Evolutionary conservation across 2,329 filamentous ascomycete genomes (phyloP).

Genomic region (Colletotrichum acutatum): DNA sequence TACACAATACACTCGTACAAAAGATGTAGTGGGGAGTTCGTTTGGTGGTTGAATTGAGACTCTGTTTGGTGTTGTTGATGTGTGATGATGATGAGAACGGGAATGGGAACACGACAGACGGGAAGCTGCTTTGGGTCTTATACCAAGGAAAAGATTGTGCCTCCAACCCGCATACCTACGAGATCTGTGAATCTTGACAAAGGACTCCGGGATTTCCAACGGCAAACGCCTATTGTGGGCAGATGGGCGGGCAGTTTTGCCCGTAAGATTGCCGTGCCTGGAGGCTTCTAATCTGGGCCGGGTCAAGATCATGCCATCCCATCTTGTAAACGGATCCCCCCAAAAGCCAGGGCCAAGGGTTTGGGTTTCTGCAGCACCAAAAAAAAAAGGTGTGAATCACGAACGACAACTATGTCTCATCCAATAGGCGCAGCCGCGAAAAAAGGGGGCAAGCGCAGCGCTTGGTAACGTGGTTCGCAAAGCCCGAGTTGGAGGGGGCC

Average conservation of each 20-base stretch:
- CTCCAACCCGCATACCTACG: constrained; percentile 2
- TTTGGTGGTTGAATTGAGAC: constrained; percentile 33
- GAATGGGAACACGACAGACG: constrained; percentile 19
- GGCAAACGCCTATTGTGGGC: constrained; percentile 36
- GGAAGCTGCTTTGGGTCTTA: constrained; percentile 35
- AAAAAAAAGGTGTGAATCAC: constrained; percentile 1
- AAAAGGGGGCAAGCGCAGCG: constrained; percentile 5
- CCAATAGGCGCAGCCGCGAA: constrained; percentile 33
- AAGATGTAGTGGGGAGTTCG: constrained; percentile 24
- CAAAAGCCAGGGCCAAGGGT: constrained; percentile 8
- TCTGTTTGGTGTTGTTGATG: constrained; percentile 23
- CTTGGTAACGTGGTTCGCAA: neutral
- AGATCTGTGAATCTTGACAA: constrained; percentile 27
- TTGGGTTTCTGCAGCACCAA: constrained; percentile 14
- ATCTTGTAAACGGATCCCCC: constrained; percentile 21
- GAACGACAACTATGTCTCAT: constrained; percentile 13
- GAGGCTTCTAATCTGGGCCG: constrained; percentile 24
- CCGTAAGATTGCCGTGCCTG: constrained; percentile 36
- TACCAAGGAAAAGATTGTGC: constrained; percentile 22
- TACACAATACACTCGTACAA: constrained; percentile 32
- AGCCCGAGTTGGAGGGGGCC: neutral
- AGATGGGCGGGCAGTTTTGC: constrained; percentile 31
- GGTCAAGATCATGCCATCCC: constrained; percentile 32
- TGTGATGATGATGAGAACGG: constrained; percentile 32
- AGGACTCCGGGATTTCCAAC: constrained; percentile 23